A percentile compares a stretch with the other conserved stretches of the same genome.
Evolutionary conservation across 768 basidiomycete species (phyloP).

Genomic region (Hypsizygus marmoreus): DNA sequence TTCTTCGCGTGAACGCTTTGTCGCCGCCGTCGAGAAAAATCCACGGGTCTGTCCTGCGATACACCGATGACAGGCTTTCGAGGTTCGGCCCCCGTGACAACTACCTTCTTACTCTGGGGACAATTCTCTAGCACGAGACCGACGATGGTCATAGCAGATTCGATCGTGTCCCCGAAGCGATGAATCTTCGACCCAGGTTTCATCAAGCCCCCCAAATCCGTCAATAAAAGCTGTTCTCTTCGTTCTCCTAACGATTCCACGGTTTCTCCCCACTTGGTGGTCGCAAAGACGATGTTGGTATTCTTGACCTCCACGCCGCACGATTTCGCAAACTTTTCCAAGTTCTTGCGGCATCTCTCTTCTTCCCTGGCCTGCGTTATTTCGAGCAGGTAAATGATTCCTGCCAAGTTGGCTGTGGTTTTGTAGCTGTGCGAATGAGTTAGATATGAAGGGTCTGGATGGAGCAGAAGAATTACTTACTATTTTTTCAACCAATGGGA

Average conservation of each 20-base stretch:
- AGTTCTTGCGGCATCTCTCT: slow-evolving; percentile 8
- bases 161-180: slow-evolving; percentile 12
- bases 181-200: slow-evolving; percentile 14
- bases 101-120: too few species aligned
- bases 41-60: too few species aligned
- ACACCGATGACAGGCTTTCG: too few species aligned
- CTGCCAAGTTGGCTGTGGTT: slow-evolving; percentile 13
- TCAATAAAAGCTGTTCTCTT: slow-evolving; percentile 8
- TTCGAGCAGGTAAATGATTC: slow-evolving; percentile 15
- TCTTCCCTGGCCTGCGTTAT: slow-evolving; percentile 14
- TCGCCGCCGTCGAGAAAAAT: too few species aligned
- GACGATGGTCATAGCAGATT: slow-evolving; percentile 16
- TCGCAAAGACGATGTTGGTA: slow-evolving; percentile 14
- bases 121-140: too few species aligned
- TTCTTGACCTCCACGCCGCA: slow-evolving; percentile 12
- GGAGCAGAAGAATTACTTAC: too few species aligned
- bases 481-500: slow-evolving; percentile 25
- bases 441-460: background rate
- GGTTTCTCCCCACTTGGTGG: slow-evolving; percentile 16
- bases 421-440: slow-evolving; percentile 2
- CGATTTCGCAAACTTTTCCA: slow-evolving; percentile 11
- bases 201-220: slow-evolving; percentile 13
- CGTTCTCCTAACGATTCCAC: slow-evolving; percentile 6
- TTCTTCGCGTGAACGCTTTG: too few species aligned
- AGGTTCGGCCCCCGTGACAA: too few species aligned